Evolutionary conservation across 768 basidiomycete genomes (phyloP).

Genomic region (Pisolithus sp.): DNA sequence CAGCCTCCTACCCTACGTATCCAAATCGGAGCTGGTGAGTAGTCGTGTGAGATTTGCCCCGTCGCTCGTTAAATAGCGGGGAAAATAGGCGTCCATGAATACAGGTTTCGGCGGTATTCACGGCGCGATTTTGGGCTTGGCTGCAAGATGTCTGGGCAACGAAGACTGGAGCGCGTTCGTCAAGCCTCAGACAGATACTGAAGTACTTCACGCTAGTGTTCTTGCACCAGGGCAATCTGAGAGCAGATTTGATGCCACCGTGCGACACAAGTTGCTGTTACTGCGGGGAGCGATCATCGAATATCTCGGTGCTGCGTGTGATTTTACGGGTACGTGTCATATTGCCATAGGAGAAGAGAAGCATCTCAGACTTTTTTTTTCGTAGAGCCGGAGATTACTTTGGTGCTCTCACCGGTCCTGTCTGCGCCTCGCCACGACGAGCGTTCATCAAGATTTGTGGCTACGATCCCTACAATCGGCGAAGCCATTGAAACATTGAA

Average conservation of each 20-base stretch:
- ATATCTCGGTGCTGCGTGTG: constrained; percentile 66
- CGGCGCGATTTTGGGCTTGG: constrained; percentile 65
- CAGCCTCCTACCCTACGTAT: constrained; percentile 62
- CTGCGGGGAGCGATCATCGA: constrained; percentile 56
- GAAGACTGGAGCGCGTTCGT: constrained; percentile 54
- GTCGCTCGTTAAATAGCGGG: not conserved
- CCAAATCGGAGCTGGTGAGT: constrained; percentile 73
- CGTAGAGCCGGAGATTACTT: constrained; percentile 65
- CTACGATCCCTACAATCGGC: constrained; percentile 70
- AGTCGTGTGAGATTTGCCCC: not conserved
- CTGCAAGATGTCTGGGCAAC: constrained; percentile 61
- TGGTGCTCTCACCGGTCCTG: constrained; percentile 64
- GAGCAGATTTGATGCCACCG: constrained; percentile 53
- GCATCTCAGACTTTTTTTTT: not conserved
- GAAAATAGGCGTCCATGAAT: constrained; percentile 46
- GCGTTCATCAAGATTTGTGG: constrained; percentile 52
- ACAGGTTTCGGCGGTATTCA: constrained; percentile 86
- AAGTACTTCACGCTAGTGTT: constrained; percentile 48
- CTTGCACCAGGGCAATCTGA: constrained; percentile 49
- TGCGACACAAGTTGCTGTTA: constrained; percentile 49
- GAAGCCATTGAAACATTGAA: constrained; percentile 65
- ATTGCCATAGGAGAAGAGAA: too few relatives aligned
- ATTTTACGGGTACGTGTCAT: constrained; percentile 51
- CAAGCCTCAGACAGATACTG: constrained; percentile 59
- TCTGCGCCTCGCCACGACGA: constrained; percentile 54